Conservation (phyloP, 2,329 filamentous ascomycete genomes). For the Trichoderma pleuroti region DNA sequence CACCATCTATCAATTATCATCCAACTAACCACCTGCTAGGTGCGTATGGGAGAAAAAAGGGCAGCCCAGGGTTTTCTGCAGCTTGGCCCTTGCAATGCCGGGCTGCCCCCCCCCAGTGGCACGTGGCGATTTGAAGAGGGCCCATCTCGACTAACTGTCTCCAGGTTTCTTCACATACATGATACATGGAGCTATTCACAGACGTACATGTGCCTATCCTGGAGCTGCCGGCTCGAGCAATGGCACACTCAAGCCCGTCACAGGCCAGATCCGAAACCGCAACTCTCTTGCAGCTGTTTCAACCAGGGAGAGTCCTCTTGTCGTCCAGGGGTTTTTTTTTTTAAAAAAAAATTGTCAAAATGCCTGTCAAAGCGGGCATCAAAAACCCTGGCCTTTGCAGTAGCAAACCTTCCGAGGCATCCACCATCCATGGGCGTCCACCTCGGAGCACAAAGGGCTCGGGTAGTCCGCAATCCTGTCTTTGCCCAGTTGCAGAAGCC, state of each 20-base stretch:
- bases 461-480: not conserved
- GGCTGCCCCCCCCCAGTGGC: not conserved
- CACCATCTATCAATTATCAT: slow-evolving; percentile 12
- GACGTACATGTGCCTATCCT: slow-evolving; percentile 8
- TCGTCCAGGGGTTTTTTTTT: too few relatives aligned
- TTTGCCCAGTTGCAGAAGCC: not conserved
- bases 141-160: not conserved
- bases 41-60: not conserved
- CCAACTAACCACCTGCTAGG: not conserved
- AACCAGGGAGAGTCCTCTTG: not conserved
- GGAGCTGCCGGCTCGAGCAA: not conserved
- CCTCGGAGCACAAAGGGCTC: not conserved
- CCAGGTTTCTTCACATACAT: slow-evolving; percentile 7
- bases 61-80: slow-evolving; percentile 12
- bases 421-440: not conserved
- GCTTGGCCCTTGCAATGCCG: slow-evolving; percentile 4
- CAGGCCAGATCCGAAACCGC: not conserved
- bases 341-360: not conserved
- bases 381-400: not conserved
- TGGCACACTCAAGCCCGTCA: not conserved
- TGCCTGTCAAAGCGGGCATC: not conserved
- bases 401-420: not conserved
- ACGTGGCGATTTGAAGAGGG: slow-evolving; percentile 6
- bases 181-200: slow-evolving; percentile 7
- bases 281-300: not conserved